These are phyloP conservation scores for Spiraea crenata DNA, from an alignment of 331 rosid genomes.

Conservation along the genomic window DNA sequence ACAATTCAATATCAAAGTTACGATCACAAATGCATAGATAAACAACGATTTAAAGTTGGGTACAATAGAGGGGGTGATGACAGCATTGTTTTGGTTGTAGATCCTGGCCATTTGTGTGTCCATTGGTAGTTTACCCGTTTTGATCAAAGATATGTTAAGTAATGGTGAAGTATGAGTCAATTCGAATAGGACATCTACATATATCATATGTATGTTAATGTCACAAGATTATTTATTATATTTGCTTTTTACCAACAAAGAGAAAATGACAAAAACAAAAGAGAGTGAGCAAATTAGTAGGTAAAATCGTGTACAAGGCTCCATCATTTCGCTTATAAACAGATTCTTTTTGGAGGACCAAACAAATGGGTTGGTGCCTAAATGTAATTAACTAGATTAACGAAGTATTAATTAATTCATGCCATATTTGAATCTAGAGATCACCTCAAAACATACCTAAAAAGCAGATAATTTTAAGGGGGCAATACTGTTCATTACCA, in stretches of 20 bases:
- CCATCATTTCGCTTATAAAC: not conserved
- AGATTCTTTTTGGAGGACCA: constrained; percentile 5
- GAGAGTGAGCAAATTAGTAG: not conserved
- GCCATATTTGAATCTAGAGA: not conserved
- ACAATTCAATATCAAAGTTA: not conserved
- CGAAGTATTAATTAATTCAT: constrained; percentile 3
- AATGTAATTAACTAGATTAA: not conserved
- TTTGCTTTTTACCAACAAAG: constrained; percentile 2
- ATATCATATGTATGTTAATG: not conserved
- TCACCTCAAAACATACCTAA: not conserved
- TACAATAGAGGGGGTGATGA: constrained; percentile 5
- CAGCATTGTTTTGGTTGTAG: constrained; percentile 15
- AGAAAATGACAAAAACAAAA: not conserved
- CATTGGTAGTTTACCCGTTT: constrained; percentile 18
- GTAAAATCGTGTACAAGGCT: not conserved
- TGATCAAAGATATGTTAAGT: constrained; percentile 21
- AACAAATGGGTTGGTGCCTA: constrained; percentile 7
- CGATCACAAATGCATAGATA: not conserved
- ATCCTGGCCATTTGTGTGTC: constrained; percentile 21
- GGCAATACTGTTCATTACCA: not conserved
- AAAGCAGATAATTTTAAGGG: not conserved
- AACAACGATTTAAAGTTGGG: not conserved
- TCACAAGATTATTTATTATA: not conserved
- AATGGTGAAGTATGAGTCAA: constrained; percentile 5
- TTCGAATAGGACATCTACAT: constrained; percentile 11